Evolutionary conservation across 2,329 filamentous ascomycete genomes (phyloP).

Genomic region (Didymosphaeria variabile): DNA sequence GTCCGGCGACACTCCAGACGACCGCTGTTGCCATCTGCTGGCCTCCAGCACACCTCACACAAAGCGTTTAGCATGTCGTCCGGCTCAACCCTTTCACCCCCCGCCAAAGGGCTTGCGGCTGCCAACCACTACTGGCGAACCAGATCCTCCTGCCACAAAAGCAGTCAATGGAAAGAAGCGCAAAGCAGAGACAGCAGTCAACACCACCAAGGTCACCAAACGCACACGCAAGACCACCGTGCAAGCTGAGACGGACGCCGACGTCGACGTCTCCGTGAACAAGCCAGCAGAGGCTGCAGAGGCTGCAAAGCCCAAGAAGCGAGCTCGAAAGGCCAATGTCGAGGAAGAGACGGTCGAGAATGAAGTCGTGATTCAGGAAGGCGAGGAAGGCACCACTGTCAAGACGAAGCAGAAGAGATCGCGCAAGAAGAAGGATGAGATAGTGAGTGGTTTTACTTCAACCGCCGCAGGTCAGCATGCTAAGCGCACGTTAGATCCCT

Average conservation of each 20-base stretch:
- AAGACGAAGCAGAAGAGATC: conserved; percentile 51
- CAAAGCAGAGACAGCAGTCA: conserved; percentile 33
- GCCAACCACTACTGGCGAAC: conserved; percentile 7
- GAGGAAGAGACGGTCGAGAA: conserved; percentile 26
- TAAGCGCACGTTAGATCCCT: conserved; percentile 50
- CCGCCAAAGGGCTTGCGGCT: conserved; percentile 24
- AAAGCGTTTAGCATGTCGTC: conserved; percentile 23
- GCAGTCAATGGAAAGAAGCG: conserved; percentile 34
- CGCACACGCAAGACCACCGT: conserved; percentile 29
- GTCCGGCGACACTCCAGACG: not conserved
- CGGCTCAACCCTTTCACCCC: conserved; percentile 36
- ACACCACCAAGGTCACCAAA: conserved; percentile 20
- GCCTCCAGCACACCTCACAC: conserved; percentile 26
- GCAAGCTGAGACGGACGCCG: conserved; percentile 15
- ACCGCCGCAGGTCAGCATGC: not conserved
- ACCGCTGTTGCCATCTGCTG: not conserved
- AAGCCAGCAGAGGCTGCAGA: conserved; percentile 11
- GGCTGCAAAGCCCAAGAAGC: conserved; percentile 23
- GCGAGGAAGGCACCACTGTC: conserved; percentile 11
- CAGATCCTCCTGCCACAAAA: conserved; percentile 17
- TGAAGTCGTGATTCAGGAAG: conserved; percentile 22
- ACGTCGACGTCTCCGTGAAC: conserved; percentile 6
- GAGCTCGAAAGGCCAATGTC: conserved; percentile 27
- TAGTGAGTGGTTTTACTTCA: conserved; percentile 34
- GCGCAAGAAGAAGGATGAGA: conserved; percentile 64